Evolutionary conservation across 2,329 filamentous ascomycete species (phyloP).

Genomic region (Knufia fluminis): DNA sequence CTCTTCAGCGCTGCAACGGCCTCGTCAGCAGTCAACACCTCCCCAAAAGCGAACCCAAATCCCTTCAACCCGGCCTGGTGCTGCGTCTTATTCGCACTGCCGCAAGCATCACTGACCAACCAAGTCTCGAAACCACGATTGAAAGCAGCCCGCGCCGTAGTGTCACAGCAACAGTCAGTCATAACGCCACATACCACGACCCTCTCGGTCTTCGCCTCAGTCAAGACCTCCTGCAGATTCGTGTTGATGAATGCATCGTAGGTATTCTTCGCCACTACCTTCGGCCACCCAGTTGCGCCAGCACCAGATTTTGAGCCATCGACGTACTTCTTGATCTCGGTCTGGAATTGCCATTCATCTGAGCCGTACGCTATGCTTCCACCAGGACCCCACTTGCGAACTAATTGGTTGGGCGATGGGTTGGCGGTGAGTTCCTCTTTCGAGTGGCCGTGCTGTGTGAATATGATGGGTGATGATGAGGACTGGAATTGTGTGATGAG

Average conservation of each 20-base stretch:
- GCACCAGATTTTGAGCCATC: slow-evolving; percentile 10
- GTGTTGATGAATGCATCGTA: slow-evolving; percentile 35
- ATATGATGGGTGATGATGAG: slow-evolving; percentile 26
- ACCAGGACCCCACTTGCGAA: slow-evolving; percentile 30
- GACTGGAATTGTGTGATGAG: slow-evolving; percentile 26
- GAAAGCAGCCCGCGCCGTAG: slow-evolving; percentile 31
- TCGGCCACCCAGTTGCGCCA: slow-evolving; percentile 6
- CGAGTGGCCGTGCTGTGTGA: slow-evolving; percentile 35
- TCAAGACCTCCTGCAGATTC: slow-evolving; percentile 24
- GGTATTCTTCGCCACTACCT: slow-evolving; percentile 31
- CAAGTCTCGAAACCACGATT: slow-evolving; percentile 35
- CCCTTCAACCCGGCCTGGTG: slow-evolving; percentile 28
- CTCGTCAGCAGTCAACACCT: slow-evolving; percentile 27
- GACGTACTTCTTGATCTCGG: slow-evolving; percentile 19
- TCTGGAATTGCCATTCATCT: slow-evolving; percentile 28
- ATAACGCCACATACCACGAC: slow-evolving; percentile 35
- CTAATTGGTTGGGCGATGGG: slow-evolving; percentile 31
- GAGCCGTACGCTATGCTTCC: slow-evolving; percentile 28
- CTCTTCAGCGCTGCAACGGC: slow-evolving; percentile 18
- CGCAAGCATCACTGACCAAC: slow-evolving; percentile 33
- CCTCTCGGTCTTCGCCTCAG: slow-evolving; percentile 24
- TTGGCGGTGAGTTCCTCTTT: slow-evolving; percentile 25
- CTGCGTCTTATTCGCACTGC: slow-evolving; percentile 28
- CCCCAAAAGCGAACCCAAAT: slow-evolving; percentile 31
- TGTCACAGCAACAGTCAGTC: slow-evolving; percentile 36